Conservation (phyloP, 441 rosid species). For the Francoa sonchifolia region DNA sequence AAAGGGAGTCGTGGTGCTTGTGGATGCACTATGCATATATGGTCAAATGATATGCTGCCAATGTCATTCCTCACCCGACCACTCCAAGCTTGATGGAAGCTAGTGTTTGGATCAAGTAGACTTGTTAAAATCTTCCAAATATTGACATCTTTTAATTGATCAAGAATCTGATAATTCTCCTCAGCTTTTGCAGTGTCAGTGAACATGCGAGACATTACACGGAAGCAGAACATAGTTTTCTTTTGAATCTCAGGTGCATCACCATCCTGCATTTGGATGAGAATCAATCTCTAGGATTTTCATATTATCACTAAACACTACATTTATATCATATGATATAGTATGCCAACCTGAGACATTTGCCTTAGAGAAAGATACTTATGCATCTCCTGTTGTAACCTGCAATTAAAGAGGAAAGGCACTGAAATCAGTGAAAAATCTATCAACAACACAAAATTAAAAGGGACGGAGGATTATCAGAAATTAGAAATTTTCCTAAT, state of each 20-base stretch:
- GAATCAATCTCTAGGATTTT: conserved; percentile 11
- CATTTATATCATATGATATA: conserved; percentile 5
- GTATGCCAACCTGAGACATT: conserved; percentile 56
- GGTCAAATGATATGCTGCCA: conserved; percentile 5
- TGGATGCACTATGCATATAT: no score
- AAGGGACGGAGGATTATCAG: conserved; percentile 9
- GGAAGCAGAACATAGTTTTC: conserved; percentile 62
- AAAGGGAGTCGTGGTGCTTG: no score
- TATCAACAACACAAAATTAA: conserved; percentile 19
- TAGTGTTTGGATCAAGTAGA: conserved; percentile 67
- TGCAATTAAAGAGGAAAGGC: conserved; percentile 42
- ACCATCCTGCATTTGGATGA: conserved; percentile 49
- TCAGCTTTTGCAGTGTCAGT: conserved; percentile 72
- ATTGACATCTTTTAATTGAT: conserved; percentile 88
- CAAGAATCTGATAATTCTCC: conserved; percentile 83
- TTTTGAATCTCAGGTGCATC: conserved; percentile 81
- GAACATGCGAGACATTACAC: conserved; percentile 86
- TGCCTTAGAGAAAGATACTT: conserved; percentile 74
- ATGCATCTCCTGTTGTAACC: conserved; percentile 99
- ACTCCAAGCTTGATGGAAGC: conserved; percentile 48
- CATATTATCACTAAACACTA: conserved; percentile 1
- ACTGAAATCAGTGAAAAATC: conserved; percentile 26
- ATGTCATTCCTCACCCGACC: conserved; percentile 52
- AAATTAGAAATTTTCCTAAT: conserved; percentile 12
- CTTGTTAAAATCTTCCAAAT: conserved; percentile 75